phyloP scores from a whole-genome alignment of 257 asterid species.

The Nicotiana sylvestris region DNA sequence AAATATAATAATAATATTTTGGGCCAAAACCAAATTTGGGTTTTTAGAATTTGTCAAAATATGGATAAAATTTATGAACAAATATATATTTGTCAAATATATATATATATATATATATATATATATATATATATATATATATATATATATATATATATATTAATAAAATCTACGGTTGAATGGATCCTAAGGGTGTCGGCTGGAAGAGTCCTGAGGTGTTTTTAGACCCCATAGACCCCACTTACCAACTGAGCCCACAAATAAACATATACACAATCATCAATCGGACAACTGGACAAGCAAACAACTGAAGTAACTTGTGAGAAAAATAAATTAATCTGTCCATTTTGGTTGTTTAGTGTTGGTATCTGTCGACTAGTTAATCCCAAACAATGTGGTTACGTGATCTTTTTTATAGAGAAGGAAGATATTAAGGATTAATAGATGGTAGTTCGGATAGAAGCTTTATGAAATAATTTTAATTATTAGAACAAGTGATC shows the following conservation, averaged over 20 bases:
- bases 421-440: background rate
- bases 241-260: background rate
- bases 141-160: too few relatives aligned
- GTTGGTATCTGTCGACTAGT: background rate
- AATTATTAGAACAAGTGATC: background rate
- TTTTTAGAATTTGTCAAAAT: too few relatives aligned
- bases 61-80: too few relatives aligned
- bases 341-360: background rate
- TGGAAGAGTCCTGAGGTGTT: background rate
- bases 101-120: too few relatives aligned
- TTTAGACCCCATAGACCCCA: background rate
- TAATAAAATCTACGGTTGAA: too few relatives aligned
- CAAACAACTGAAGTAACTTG: background rate
- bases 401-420: background rate
- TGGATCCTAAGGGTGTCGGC: background rate
- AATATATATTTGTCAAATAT: too few relatives aligned
- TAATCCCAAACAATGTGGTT: background rate
- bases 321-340: background rate
- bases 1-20: too few relatives aligned
- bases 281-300: background rate
- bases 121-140: too few relatives aligned
- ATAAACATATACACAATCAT: background rate
- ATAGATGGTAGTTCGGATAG: background rate
- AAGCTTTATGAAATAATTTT: background rate
- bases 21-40: too few relatives aligned